Evolutionary conservation across 2,329 filamentous ascomycete species (phyloP), one percentile per base, ranked within the genome.

Genomic region (Penicillium sp.): DNA sequence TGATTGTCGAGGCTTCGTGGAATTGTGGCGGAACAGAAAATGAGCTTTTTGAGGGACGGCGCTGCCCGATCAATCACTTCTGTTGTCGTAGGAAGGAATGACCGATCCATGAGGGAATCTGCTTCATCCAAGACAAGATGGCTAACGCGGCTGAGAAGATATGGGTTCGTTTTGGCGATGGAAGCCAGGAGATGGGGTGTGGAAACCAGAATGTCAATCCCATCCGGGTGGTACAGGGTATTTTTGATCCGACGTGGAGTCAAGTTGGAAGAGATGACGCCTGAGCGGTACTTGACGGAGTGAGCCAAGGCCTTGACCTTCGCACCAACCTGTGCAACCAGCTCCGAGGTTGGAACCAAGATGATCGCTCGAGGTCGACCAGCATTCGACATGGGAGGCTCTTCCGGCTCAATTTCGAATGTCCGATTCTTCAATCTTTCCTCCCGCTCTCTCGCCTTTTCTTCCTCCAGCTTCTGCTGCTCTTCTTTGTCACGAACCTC

Each of bases 21-120:
- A 52, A 98, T 97, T 4, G 93, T 98, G 44, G 93, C 93, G 3
- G 91, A 97, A 75, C 93, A 98, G 55, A 97, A 81, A 40, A 98
- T 78, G 25, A 98, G 77, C 65, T 95, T 88, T 63, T 88, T 82
- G 40, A 97, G 73, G 0, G 89, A 93, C 0, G 91, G 89, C 5
- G 83, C 79, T 1, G 85, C 81, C 49, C 86, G 85, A 62, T 95
- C 88, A 54, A 98, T 79, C 56, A 98, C 88, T 47, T 81, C 79
- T 9, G 82, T 86, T 0, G 93, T 97, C 25, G 85, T 83, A 1
- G 88, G 84, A 4, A 86, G 80, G 73, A 98, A 98, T 50, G 89
- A 94, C 49, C 90, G 86, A 71, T 98, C 94, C 57, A 98, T 81
- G 8, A 98, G 81, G 4, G 90, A 96, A 70, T 98, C 93, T 1